Evolutionary conservation across 495 filamentous ascomycete genomes (phyloP), one percentile per base, ranked within the genome.

Genomic region (Neurospora discreta): DNA sequence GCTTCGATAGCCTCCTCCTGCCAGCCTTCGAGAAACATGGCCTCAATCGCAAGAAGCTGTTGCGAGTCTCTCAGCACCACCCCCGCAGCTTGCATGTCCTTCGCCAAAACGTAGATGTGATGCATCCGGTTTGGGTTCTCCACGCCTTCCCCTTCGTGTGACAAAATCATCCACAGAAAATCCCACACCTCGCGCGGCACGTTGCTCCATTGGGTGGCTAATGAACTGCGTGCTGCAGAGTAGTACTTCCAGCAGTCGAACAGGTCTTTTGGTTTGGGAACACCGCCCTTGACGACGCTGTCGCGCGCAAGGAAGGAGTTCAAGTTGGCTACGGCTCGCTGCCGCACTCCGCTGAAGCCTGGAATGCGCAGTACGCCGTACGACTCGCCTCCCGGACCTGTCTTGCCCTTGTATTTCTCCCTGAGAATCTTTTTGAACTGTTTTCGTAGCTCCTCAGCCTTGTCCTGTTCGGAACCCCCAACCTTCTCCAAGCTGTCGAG

Each of bases 31-130:
- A 88, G 78, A 69, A 91, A 89, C 40, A 90, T 80, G 70, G 89
- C 86, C 71, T 90, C 87, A 46, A 93, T 87, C 68, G 88, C 89
- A 9, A 89, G 81, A 26, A 92, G 81, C 67, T 87, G 85, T 73
- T 93, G 88, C 13, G 86, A 80, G 3, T 83, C 83, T 1, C 82
- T 76, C 69, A 93, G 81, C 11, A 80, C 70, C 69, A 84, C 81
- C 11, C 86, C 87, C 43, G 85, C 81, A 13, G 86, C 81, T 36
- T 81, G 77, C 78, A 91, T 89, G 74, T 93, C 92, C 76, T 88
- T 83, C 7, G 86, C 81, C 16, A 94, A 80, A 13, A 80, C 75
- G 70, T 88, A 87, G 20, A 92, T 75, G 79, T 89, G 89, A 15
- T 82, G 79, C 79, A 89, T 86, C 43, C 87, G 88, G 68, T 87